A percentile compares a stretch with the other conserved stretches of the same genome.
These are phyloP conservation scores for Termitomyces sp. DNA, from an alignment of 768 basidiomycete species.

Conservation along the genomic window DNA sequence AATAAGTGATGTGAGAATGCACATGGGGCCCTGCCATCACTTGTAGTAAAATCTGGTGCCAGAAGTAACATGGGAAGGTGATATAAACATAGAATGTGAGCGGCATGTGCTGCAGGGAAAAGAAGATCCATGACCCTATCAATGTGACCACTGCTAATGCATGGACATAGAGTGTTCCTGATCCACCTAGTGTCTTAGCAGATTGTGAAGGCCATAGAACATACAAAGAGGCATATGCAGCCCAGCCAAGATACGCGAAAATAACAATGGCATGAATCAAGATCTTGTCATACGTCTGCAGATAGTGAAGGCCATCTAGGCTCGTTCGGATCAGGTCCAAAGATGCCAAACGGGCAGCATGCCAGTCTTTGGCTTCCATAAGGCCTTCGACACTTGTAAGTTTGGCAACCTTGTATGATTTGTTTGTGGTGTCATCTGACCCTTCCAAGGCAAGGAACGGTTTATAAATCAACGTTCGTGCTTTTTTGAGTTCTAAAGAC, in stretches of 20 bases:
- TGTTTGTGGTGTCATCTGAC: conserved; percentile 13
- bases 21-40: conserved; percentile 11
- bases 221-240: conserved; percentile 57
- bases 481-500: conserved; percentile 50
- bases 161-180: conserved; percentile 8
- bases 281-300: conserved; percentile 82
- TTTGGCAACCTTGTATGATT: conserved; percentile 26
- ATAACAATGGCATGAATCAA: conserved; percentile 67
- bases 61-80: conserved; percentile 72
- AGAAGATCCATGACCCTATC: conserved; percentile 38
- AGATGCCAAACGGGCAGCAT: conserved; percentile 41
- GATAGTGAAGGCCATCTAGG: conserved; percentile 64
- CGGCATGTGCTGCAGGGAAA: conserved; percentile 57
- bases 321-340: conserved; percentile 46
- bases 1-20: conserved; percentile 1
- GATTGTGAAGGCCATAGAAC: conserved; percentile 40
- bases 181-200: background rate
- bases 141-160: conserved; percentile 19
- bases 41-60: conserved; percentile 47
- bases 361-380: conserved; percentile 38
- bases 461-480: conserved; percentile 53
- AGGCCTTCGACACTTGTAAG: conserved; percentile 38
- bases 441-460: conserved; percentile 48
- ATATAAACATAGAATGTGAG: conserved; percentile 74
- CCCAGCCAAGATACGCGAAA: conserved; percentile 74